These are phyloP conservation scores for Cephalotrichum gorgonifer DNA, from an alignment of 2,329 filamentous ascomycete species.

Conservation along the genomic window DNA sequence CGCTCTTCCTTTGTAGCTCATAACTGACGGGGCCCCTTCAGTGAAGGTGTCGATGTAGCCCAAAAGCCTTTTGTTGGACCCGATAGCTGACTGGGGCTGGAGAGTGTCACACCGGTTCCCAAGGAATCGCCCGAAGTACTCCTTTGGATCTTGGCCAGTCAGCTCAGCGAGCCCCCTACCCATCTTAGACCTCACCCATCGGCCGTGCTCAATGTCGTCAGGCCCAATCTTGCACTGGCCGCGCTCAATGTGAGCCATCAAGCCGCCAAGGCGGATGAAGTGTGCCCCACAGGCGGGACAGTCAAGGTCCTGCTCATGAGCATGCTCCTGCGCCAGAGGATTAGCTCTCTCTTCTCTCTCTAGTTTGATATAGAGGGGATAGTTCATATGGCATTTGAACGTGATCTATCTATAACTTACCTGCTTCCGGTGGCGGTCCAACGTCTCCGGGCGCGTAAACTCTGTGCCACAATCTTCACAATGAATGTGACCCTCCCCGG, in stretches of 20 bases:
- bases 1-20: background rate
- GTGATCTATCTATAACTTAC: conserved; percentile 13
- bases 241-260: conserved; percentile 36
- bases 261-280: conserved; percentile 23
- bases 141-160: background rate
- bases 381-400: background rate
- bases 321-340: background rate
- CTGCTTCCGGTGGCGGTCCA: conserved; percentile 22
- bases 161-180: conserved; percentile 15
- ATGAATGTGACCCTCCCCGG: conserved; percentile 8
- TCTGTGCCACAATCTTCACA: conserved; percentile 19
- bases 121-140: conserved; percentile 9
- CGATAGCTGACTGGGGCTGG: background rate
- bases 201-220: conserved; percentile 19
- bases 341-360: too few relatives aligned
- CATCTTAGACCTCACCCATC: conserved; percentile 26
- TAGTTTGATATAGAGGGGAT: too few relatives aligned
- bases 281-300: conserved; percentile 23
- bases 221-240: conserved; percentile 27
- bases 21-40: background rate
- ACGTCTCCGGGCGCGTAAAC: conserved; percentile 15
- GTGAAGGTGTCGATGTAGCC: background rate
- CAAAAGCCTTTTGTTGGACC: background rate
- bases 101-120: too few relatives aligned
- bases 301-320: background rate